Evolutionary conservation across 345 rosid species (phyloP), one percentile per base, ranked within the genome.

Genomic region (Gynandropsis gynandra): DNA sequence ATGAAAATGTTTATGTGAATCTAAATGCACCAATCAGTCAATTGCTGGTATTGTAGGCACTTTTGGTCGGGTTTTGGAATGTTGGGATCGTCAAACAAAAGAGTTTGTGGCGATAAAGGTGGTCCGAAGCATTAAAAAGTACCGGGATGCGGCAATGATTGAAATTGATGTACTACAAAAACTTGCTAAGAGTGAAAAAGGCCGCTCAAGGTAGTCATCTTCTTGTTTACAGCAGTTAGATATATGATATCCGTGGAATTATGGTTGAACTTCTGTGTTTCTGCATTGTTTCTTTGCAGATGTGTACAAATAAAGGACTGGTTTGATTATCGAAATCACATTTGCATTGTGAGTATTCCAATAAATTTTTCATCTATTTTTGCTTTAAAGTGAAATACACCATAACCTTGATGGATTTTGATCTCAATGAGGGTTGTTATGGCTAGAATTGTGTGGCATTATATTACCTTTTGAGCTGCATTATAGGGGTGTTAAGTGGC

Each of bases 1-100:
- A 70, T 72, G 36, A 69, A 59, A 68, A 62, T 72, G 71, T 63
- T 68, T 77, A 61, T 80, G 66, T 72, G 64, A 75, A 71, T 77
- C 65, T 70, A 70, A 73, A 69, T 72, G 85, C 57, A 71, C 72
- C 72, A 65, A 68, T 77, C 76, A 81, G 87, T 79, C 60, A 70
- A 71, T 73, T 83, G 81, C 74, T 76, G 70, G 78, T 78, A 68
- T 78, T 78, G 84, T 80, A 80, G 92, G 92, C 80, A 80, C 92
- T 42, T 83, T 83, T 76, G 92, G 92, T 54, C 92, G 75, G 52
- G 92, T 80, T 59, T 72, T 83, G 82, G 87, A 83, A 74, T 83
- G 87, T 80, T 83, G 87, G 87, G 92, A 83, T 55, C 79, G 87
- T 14, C 64, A 80, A 55, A 69, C 72, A 4, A 60, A 71, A 64